Evolutionary conservation across 805 yeast genomes (phyloP), one percentile per base, ranked within the genome.

Genomic region (Candida palmyrensis): DNA sequence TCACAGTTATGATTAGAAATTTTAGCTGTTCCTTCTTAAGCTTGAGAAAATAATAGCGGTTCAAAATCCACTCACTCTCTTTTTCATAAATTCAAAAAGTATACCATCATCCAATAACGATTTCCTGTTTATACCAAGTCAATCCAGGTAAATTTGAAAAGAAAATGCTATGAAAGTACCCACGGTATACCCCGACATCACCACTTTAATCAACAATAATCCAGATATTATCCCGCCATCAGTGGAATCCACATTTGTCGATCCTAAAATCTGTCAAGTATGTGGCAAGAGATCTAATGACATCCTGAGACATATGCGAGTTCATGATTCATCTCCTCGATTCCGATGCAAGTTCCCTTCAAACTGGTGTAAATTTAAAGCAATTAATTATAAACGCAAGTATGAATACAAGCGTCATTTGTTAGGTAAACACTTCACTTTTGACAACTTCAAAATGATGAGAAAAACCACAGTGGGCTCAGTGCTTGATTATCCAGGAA

Each of bases 361-460:
- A 22, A 33, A 34, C 14, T 21, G 36, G 19, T 46, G 51, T 27
- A 38, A 39, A 6, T 44, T 43, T 37, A 39, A 37, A 24, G 28
- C 42, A 12, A 44, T 43, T 25, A 43, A 38, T 29, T 46, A 44
- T 35, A 44, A 46, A 34, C 44, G 51, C 9, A 43, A 40, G 13
- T 46, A 46, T 30, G 51, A 46, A 33, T 45, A 34, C 34, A 46
- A 43, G 29, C 45, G 45, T 19, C 51, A 46, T 24, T 27, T 46
- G 18, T 36, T 46, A 23, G 39, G 40, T 30, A 37, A 37, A 34
- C 51, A 46, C 25, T 46, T 46, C 25, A 22, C 29, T 13, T 46
- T 44, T 27, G 51, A 46, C 35, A 25, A 37, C 17, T 40, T 40
- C 3, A 23, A 36, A 18, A 30, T 41, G 19, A 33, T 29, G 11